Evolutionary conservation across 768 basidiomycete genomes (phyloP), one percentile per base, ranked within the genome.

Genomic region (Dacryopinax spathularia): DNA sequence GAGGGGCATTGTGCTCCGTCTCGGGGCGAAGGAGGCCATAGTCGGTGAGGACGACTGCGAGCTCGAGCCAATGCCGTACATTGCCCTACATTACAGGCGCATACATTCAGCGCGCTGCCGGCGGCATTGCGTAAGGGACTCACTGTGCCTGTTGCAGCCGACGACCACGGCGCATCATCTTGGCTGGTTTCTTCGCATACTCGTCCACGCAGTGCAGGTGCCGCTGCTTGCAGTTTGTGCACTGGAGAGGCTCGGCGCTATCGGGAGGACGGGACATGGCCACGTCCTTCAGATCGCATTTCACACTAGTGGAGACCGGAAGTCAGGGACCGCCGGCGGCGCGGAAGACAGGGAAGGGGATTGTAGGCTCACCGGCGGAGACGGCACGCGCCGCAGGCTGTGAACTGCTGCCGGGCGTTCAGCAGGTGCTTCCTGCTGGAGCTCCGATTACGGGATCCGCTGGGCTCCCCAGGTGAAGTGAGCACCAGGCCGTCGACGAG

Each of bases 161-260:
- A 44, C 88, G 81, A 25, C 89, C 89, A 60, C 87, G 84, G 66
- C 87, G 76, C 20, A 93, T 80, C 33, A 91, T 76, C 74, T 93
- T 95, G 65, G 90, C 89, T 1, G 90, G 88, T 71, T 93, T 93
- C 68, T 92, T 87, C 22, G 89, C 89, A 69, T 90, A 93, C 71
- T 93, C 92, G 72, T 95, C 92, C 91, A 95, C 87, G 88, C 93
- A 95, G 81, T 90, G 89, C 35, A 92, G 81, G 25, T 84, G 85
- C 43, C 93, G 86, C 73, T 94, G 90, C 69, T 79, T 84, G 75
- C 93, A 96, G 72, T 95, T 95, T 7, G 90, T 88, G 73, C 93
- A 96, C 9, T 83, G 80, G 1, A 79, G 75, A 20, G 81, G 77
- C 9, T 78, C 72, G n/a, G 78, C 72, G 48, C 80, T 75, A 37